phyloP scores from a whole-genome alignment of 2,329 filamentous ascomycete species.

The Claviceps capensis region DNA sequence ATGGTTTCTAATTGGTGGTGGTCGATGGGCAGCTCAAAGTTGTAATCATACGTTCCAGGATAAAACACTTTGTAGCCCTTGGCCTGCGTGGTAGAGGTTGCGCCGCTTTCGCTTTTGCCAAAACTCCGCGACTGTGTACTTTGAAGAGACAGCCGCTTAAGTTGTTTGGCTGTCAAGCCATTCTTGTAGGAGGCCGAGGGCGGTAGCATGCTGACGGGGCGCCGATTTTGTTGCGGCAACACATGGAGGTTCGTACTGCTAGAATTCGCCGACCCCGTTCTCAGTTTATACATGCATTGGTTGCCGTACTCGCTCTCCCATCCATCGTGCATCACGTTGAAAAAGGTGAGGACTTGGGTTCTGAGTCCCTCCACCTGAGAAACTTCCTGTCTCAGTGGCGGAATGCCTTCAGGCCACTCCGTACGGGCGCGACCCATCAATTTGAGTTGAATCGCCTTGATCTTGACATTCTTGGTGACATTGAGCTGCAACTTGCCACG shows the following conservation, averaged over 20 bases:
- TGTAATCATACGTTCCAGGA: conserved; percentile 52
- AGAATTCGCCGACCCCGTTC: conserved; percentile 21
- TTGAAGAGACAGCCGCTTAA: conserved; percentile 61
- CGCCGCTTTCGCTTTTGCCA: conserved; percentile 59
- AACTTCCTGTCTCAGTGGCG: conserved; percentile 70
- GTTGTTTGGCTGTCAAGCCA: conserved; percentile 29
- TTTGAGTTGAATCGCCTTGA: conserved; percentile 80
- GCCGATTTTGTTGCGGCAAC: conserved; percentile 5
- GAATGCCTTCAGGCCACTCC: conserved; percentile 94
- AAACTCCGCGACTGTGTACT: conserved; percentile 77
- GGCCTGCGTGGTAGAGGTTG: conserved; percentile 41
- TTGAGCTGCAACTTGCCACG: conserved; percentile 71
- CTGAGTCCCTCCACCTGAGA: conserved; percentile 76
- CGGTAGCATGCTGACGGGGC: conserved; percentile 8
- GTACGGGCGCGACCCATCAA: conserved; percentile 77
- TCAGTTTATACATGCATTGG: conserved; percentile 42
- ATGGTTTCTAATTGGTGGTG: conserved; percentile 82
- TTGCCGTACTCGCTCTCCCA: conserved; percentile 51
- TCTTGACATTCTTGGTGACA: conserved; percentile 79
- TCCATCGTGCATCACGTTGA: conserved; percentile 58
- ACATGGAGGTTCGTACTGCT: conserved; percentile 19
- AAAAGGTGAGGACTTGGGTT: conserved; percentile 83
- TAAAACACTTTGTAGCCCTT: conserved; percentile 81
- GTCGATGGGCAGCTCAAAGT: conserved; percentile 82
- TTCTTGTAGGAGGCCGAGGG: conserved; percentile 9